A percentile compares a stretch with the other conserved stretches of the same genome.
phyloP scores from a whole-genome alignment of 495 filamentous ascomycete genomes.

The Xylaria castorea region DNA sequence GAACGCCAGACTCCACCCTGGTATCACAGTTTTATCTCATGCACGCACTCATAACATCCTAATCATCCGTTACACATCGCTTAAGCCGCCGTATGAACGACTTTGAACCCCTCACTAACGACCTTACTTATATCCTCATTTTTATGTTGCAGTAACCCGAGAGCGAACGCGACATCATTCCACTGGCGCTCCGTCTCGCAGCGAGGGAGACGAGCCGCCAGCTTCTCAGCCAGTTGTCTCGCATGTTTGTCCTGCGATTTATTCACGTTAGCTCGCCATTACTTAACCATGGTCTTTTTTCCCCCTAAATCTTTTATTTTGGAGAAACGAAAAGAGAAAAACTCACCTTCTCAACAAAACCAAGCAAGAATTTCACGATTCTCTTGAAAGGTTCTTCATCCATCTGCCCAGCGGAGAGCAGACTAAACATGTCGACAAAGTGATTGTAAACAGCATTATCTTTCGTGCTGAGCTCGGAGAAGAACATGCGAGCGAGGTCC shows the following conservation, averaged over 20 bases:
- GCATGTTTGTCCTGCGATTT: slow-evolving; percentile 90
- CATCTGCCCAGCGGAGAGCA: slow-evolving; percentile 83
- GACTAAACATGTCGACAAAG: slow-evolving; percentile 98
- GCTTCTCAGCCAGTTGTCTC: slow-evolving; percentile 91
- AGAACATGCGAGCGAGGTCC: slow-evolving; percentile 97
- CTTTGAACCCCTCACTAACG: slow-evolving; percentile 81
- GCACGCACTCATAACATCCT: not conserved
- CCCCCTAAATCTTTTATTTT: too few species aligned
- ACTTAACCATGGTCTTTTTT: not conserved
- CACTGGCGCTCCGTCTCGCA: slow-evolving; percentile 95
- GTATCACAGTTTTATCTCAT: slow-evolving; percentile 14
- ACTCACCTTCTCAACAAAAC: slow-evolving; percentile 94
- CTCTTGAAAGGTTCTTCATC: slow-evolving; percentile 83
- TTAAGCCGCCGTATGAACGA: slow-evolving; percentile 69
- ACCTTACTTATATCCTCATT: slow-evolving; percentile 94
- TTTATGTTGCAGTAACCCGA: slow-evolving; percentile 91
- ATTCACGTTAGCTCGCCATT: slow-evolving; percentile 27
- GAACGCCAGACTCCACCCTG: slow-evolving; percentile 16
- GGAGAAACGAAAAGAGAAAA: not conserved
- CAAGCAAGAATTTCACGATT: slow-evolving; percentile 90
- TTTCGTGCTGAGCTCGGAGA: slow-evolving; percentile 94
- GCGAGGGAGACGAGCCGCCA: slow-evolving; percentile 83
- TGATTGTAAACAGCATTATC: slow-evolving; percentile 99
- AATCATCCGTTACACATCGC: not conserved
- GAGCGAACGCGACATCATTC: slow-evolving; percentile 93